Evolutionary conservation across 2,329 filamentous ascomycete species (phyloP), one percentile per base, ranked within the genome.

Genomic region (Phoma sp.): DNA sequence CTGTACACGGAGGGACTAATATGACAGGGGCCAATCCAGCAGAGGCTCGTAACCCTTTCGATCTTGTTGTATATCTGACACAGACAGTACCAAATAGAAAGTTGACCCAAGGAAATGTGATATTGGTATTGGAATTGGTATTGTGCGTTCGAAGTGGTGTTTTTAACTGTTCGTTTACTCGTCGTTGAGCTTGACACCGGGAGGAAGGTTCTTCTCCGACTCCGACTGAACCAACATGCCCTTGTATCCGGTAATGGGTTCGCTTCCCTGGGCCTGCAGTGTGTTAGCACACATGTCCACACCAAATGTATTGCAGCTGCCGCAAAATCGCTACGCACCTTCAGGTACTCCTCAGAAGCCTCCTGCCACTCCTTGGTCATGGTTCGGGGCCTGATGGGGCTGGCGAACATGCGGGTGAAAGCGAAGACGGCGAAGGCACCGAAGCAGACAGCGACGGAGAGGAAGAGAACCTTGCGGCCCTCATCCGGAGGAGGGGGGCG

Each of bases 341-440:
- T 93, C 77, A 97, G 84, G 79, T 90, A 95, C 83, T 97, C 95
- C 80, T 99, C 96, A 67, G 88, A 85, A 68, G 89, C 89, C 83
- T 98, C 92, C 83, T 99, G 92, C 87, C 90, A 98, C 81, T 99
- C 95, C 84, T 91, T 90, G 81, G 83, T 93, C 93, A 99, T 96
- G 72, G 93, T 96, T 77, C 83, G 82, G 65, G 95, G 95, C 49
- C 69, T 67, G 60, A 84, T 73, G 56, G 86, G 84, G 75, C 65
- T 74, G 71, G 90, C 92, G 76, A 91, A 88, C 65, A 84, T 65
- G 71, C 93, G 90, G 75, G 90, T 84, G 69, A 78, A 60, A 69
- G 81, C 81, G 82, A 98, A 98, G 77, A 97, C 58, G 62, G 78
- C 84, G 66, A 89, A 78, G 64, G 88, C 88, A 69, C 82, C 84